Conservation (phyloP, 495 filamentous ascomycete species). For the Podospora bellae-mahoneyi region DNA sequence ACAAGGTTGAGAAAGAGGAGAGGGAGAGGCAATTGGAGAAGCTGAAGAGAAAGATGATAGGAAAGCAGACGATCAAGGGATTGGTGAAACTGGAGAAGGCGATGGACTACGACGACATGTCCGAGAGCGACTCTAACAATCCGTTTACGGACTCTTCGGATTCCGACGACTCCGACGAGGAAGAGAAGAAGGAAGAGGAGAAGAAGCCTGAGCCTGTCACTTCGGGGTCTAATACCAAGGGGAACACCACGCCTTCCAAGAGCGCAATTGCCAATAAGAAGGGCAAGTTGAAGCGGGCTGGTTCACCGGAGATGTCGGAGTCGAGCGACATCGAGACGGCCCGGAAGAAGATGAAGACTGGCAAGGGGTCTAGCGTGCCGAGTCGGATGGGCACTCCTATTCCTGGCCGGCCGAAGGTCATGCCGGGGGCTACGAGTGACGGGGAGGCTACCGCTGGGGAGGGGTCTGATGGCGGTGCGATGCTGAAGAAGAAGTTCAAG, state of each 20-base stretch:
- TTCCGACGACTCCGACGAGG: constrained; percentile 39
- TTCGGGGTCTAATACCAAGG: constrained; percentile 63
- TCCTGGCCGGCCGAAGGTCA: constrained; percentile 51
- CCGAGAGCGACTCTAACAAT: constrained; percentile 50
- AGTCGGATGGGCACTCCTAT: constrained; percentile 54
- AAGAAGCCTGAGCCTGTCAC: constrained; percentile 65
- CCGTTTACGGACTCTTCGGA: constrained; percentile 55
- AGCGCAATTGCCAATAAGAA: constrained; percentile 57
- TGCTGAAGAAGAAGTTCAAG: constrained; percentile 64
- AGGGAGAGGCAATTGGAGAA: constrained; percentile 63
- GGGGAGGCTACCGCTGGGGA: constrained; percentile 74
- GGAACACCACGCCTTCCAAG: constrained; percentile 71
- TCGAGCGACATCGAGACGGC: constrained; percentile 85
- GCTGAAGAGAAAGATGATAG: constrained; percentile 61
- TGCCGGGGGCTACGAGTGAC: constrained; percentile 70
- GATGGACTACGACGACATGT: constrained; percentile 76
- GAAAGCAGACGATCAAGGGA: constrained; percentile 73
- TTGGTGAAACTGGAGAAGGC: constrained; percentile 82
- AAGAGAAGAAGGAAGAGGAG: constrained; percentile 66
- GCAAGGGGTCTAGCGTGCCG: constrained; percentile 47
- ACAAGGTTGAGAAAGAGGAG: constrained; percentile 80
- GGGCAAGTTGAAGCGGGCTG: constrained; percentile 72
- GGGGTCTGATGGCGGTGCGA: constrained; percentile 64
- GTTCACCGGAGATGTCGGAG: constrained; percentile 82
- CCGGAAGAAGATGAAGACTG: constrained; percentile 84